Conservation (phyloP, 805 yeast species). For the Pichia insulana region DNA sequence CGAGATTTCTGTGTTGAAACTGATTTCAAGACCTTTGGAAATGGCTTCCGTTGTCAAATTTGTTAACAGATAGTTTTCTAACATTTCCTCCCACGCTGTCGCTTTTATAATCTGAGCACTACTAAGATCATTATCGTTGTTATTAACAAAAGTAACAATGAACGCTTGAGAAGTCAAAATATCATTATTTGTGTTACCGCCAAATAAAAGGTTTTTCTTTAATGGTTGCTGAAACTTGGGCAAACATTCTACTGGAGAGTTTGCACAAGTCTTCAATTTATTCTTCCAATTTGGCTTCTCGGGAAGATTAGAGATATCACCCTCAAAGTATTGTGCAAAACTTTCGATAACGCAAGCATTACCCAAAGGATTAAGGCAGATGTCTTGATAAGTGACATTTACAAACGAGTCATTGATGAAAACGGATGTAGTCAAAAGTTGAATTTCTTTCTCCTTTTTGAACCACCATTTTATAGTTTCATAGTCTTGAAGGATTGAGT, state of each 20-base stretch:
- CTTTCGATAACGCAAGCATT: slow-evolving; percentile 81
- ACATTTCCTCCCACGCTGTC: slow-evolving; percentile 59
- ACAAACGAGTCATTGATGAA: too few species aligned
- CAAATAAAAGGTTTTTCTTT: slow-evolving; percentile 62
- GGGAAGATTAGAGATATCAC: slow-evolving; percentile 42
- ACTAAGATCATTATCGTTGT: slow-evolving; percentile 40
- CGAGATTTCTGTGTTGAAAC: slow-evolving; percentile 77
- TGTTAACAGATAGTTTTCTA: slow-evolving; percentile 45
- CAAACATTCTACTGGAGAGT: slow-evolving; percentile 79
- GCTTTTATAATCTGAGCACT: slow-evolving; percentile 34
- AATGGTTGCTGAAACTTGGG: slow-evolving; percentile 91
- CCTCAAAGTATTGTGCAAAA: slow-evolving; percentile 79
- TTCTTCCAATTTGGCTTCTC: slow-evolving; percentile 45
- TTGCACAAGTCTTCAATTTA: slow-evolving; percentile 51
- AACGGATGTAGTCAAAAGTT: slow-evolving; percentile 20
- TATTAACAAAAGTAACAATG: slow-evolving; percentile 63
- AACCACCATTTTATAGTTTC: slow-evolving; percentile 82
- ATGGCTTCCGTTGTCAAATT: slow-evolving; percentile 39
- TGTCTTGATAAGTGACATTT: slow-evolving; percentile 28
- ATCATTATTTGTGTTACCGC: slow-evolving; percentile 35
- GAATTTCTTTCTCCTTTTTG: slow-evolving; percentile 55
- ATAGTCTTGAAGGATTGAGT: slow-evolving; percentile 53
- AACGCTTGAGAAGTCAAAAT: slow-evolving; percentile 61
- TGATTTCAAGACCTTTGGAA: slow-evolving; percentile 46
- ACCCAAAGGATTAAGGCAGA: slow-evolving; percentile 79